Conservation (phyloP, 495 filamentous ascomycete species). For the Talaromyces adpressus region DNA sequence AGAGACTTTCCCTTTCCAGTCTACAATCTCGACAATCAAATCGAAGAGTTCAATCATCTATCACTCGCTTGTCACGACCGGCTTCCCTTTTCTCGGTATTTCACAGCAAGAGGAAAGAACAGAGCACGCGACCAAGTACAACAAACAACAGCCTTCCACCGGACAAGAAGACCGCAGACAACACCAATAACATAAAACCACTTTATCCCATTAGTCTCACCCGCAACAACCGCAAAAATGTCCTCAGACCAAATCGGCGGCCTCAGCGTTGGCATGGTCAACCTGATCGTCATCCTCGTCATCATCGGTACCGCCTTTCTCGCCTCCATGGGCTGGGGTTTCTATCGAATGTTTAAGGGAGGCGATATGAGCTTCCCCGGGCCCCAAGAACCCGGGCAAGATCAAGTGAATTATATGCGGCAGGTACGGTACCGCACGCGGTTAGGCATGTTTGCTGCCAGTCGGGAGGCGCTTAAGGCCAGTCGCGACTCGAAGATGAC, state of each 20-base stretch:
- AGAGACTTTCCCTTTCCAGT: background rate
- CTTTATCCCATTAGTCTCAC: background rate
- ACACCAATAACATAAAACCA: background rate
- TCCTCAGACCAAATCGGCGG: constrained; percentile 1
- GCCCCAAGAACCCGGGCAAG: background rate
- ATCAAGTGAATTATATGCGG: constrained; percentile 8
- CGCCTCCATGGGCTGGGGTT: background rate
- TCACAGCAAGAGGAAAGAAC: background rate
- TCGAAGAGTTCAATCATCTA: background rate
- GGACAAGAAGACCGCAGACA: background rate
- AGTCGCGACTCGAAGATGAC: background rate
- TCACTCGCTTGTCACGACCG: background rate
- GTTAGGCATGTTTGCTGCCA: background rate
- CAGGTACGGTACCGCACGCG: constrained; percentile 1
- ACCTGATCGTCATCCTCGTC: constrained; percentile 7
- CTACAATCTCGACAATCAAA: background rate
- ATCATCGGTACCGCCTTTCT: constrained; percentile 2
- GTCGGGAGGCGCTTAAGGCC: background rate
- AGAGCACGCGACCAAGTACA: background rate
- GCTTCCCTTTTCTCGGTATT: background rate
- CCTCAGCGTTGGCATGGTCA: constrained; percentile 5
- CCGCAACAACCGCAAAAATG: background rate
- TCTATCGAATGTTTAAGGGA: background rate
- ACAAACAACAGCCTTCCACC: background rate
- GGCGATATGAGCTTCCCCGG: background rate